Percentiles rank a stretch among this genome's conserved stretches.
Conservation (phyloP, 805 yeast species). For the Wickerhamomyces chambardii region DNA sequence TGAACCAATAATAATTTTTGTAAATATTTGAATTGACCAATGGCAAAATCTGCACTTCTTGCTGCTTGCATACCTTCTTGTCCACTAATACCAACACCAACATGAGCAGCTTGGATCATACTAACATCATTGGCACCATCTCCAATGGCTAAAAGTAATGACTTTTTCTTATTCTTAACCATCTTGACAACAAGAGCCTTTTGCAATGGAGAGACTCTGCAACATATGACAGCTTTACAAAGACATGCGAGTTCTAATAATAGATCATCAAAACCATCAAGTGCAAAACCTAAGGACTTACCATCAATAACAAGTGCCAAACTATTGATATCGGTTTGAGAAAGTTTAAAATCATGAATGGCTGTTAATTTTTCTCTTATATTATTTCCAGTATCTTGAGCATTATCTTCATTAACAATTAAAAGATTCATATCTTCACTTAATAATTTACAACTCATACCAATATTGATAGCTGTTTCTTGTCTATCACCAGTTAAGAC, state of each 20-base stretch:
- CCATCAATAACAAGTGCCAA: slow-evolving; percentile 94
- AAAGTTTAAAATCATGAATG: slow-evolving; percentile 53
- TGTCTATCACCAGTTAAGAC: slow-evolving; percentile 97
- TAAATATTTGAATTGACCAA: slow-evolving; percentile 89
- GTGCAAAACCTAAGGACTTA: slow-evolving; percentile 77
- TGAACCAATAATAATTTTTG: slow-evolving; percentile 82
- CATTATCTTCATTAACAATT: slow-evolving; percentile 78
- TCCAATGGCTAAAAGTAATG: slow-evolving; percentile 84
- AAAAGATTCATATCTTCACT: slow-evolving; percentile 95
- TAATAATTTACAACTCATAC: slow-evolving; percentile 92
- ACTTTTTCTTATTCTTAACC: slow-evolving; percentile 73
- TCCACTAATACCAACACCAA: slow-evolving; percentile 98
- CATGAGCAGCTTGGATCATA: slow-evolving; percentile 99
- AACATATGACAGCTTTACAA: slow-evolving; percentile 95
- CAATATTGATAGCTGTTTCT: slow-evolving; percentile 97
- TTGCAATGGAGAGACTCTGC: slow-evolving; percentile 96
- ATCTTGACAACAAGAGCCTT: slow-evolving; percentile 93
- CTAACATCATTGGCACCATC: slow-evolving; percentile 99
- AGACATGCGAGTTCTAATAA: slow-evolving; percentile 72
- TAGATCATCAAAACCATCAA: slow-evolving; percentile 74
- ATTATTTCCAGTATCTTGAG: slow-evolving; percentile 69
- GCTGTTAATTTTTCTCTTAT: slow-evolving; percentile 70
- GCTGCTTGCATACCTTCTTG: slow-evolving; percentile 99
- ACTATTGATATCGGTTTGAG: slow-evolving; percentile 63
- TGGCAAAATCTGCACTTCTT: slow-evolving; percentile 93